These are phyloP conservation scores for Phylloboletellus chloephorus DNA, from an alignment of 1,284 basidiomycete species.

Conservation along the genomic window DNA sequence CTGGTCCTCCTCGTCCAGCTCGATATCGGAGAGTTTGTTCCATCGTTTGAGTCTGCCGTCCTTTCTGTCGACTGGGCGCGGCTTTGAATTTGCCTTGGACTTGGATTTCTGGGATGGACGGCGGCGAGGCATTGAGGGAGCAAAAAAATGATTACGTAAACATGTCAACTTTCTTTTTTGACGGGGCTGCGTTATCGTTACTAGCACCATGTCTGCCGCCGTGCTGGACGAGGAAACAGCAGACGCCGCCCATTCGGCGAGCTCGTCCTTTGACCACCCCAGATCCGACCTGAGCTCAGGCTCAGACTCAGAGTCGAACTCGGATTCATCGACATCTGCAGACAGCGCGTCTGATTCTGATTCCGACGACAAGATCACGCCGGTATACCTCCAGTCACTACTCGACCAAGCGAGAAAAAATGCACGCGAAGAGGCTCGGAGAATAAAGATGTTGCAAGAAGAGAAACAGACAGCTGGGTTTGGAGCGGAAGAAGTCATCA, in stretches of 20 bases:
- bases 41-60: conserved; percentile 56
- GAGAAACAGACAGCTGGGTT: conserved; percentile 17
- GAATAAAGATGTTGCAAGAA: conserved; percentile 22
- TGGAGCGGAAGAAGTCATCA: conserved; percentile 45
- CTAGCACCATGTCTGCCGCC: conserved; percentile 25
- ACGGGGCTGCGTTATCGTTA: no score
- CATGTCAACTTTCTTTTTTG: not conserved
- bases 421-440: conserved; percentile 33
- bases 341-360: conserved; percentile 12
- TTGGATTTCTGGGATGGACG: conserved; percentile 19
- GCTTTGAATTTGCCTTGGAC: conserved; percentile 22
- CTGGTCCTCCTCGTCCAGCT: conserved; percentile 69
- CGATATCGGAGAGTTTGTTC: conserved; percentile 61
- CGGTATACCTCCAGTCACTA: conserved; percentile 59
- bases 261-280: conserved; percentile 8
- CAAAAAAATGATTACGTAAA: conserved; percentile 23
- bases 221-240: conserved; percentile 41
- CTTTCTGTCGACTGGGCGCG: conserved; percentile 45
- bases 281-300: conserved; percentile 2
- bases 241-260: conserved; percentile 13
- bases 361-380: conserved; percentile 42
- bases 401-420: conserved; percentile 56
- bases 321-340: conserved; percentile 17
- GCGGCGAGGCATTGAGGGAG: conserved; percentile 26
- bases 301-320: conserved; percentile 11